Percentiles rank a stretch among this genome's conserved stretches.
Conservation (phyloP, 2,329 filamentous ascomycete genomes). For the Neonectria sp. region DNA sequence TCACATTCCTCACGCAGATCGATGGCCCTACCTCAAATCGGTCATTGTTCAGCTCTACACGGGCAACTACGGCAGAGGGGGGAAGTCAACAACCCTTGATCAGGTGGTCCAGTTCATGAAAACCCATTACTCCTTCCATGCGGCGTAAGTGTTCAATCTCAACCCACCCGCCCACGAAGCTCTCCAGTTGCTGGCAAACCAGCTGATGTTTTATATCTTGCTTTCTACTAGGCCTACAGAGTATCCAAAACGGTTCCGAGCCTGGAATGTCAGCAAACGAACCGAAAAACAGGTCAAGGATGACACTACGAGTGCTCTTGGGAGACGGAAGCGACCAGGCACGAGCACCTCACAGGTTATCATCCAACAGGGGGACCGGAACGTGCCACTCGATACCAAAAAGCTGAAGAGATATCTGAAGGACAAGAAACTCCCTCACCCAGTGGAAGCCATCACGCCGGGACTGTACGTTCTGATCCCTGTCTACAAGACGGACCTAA, state of each 20-base stretch:
- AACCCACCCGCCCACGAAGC: background rate
- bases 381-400: slow-evolving; percentile 4
- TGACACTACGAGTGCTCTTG: background rate
- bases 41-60: slow-evolving; percentile 36
- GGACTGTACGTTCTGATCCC: slow-evolving; percentile 24
- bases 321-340: slow-evolving; percentile 7
- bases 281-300: slow-evolving; percentile 2
- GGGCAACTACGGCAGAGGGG: slow-evolving; percentile 8
- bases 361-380: background rate
- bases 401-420: slow-evolving; percentile 19
- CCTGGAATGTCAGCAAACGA: slow-evolving; percentile 18
- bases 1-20: slow-evolving; percentile 37
- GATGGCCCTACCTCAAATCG: slow-evolving; percentile 40
- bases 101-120: slow-evolving; percentile 40
- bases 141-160: slow-evolving; percentile 13
- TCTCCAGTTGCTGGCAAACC: background rate
- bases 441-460: slow-evolving; percentile 1
- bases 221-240: slow-evolving; percentile 2
- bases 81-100: slow-evolving; percentile 15
- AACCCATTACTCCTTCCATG: slow-evolving; percentile 35
- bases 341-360: slow-evolving; percentile 11
- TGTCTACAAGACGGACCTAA: background rate
- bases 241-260: slow-evolving; percentile 14
- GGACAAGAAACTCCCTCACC: background rate
- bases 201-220: background rate